phyloP scores from a whole-genome alignment of 495 filamentous ascomycete species.

The Aspergillus wentii region DNA sequence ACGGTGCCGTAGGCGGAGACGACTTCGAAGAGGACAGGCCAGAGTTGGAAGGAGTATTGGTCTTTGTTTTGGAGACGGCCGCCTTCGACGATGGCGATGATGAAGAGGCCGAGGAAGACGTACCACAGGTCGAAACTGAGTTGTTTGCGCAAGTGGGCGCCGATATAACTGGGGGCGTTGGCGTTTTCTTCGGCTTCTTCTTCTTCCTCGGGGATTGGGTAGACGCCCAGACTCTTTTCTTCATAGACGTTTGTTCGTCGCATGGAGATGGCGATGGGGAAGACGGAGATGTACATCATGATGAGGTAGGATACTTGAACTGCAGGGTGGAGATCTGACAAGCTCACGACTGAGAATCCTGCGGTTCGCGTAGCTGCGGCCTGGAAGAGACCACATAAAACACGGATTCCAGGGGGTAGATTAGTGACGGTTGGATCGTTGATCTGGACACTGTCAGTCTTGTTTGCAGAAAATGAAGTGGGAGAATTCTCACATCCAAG shows the following conservation, averaged over 20 bases:
- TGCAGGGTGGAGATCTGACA: constrained; percentile 76
- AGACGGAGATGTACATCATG: constrained; percentile 99
- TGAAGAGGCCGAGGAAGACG: constrained; percentile 82
- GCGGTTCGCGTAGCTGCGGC: constrained; percentile 82
- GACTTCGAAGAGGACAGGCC: constrained; percentile 82
- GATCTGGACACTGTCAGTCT: constrained; percentile 50
- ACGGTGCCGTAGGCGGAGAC: constrained; percentile 94
- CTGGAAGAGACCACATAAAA: constrained; percentile 84
- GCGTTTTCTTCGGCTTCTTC: constrained; percentile 34
- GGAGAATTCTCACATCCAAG: constrained; percentile 68
- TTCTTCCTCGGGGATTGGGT: constrained; percentile 42
- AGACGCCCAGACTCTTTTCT: constrained; percentile 86
- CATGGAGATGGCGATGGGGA: constrained; percentile 91
- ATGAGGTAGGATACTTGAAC: constrained; percentile 93
- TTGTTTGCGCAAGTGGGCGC: constrained; percentile 81
- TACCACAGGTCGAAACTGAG: constrained; percentile 95
- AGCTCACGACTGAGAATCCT: constrained; percentile 74
- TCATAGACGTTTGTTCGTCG: constrained; percentile 96
- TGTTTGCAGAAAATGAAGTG: background rate
- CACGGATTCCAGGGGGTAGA: constrained; percentile 59
- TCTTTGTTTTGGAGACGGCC: constrained; percentile 48
- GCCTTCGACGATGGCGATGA: constrained; percentile 82
- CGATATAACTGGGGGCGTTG: constrained; percentile 74
- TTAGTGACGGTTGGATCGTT: constrained; percentile 60
- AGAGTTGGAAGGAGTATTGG: constrained; percentile 68